Evolutionary conservation across 306 rosid species (phyloP).

Genomic region (Trichosanthes cucumerina): DNA sequence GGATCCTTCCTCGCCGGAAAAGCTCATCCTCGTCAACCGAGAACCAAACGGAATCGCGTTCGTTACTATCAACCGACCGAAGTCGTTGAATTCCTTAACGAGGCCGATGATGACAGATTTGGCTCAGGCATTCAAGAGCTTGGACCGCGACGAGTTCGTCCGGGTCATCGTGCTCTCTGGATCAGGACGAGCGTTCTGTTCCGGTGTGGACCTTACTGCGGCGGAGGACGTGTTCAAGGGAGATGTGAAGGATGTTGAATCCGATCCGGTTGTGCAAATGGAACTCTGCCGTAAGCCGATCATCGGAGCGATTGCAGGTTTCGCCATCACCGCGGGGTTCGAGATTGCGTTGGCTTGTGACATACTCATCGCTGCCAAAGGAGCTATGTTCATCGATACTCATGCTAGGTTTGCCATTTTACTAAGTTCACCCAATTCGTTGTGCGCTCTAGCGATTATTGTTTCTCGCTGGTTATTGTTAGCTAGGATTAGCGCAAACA

Average conservation of each 20-base stretch:
- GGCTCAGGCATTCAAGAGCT: conserved; percentile 51
- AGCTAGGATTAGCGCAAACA: neutral
- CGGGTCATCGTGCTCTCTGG: conserved; percentile 68
- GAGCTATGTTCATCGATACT: conserved; percentile 73
- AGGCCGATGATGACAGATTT: conserved; percentile 61
- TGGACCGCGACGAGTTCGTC: conserved; percentile 49
- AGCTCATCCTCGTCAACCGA: conserved; percentile 41
- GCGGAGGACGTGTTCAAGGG: conserved; percentile 93
- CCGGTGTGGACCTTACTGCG: conserved; percentile 75
- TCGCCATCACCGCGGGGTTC: conserved; percentile 90
- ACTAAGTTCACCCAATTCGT: neutral
- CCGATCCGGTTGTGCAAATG: conserved; percentile 67
- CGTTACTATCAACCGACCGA: conserved; percentile 76
- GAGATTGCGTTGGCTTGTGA: conserved; percentile 91
- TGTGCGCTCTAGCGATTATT: neutral
- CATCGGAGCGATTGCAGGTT: conserved; percentile 73
- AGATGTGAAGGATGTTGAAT: conserved; percentile 68
- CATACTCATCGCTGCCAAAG: conserved; percentile 59
- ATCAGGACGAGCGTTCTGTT: conserved; percentile 79
- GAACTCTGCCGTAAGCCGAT: conserved; percentile 76
- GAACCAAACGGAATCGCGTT: conserved; percentile 51
- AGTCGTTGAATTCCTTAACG: conserved; percentile 68
- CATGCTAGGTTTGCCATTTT: conserved; percentile 56
- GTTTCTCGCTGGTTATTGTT: too few relatives aligned
- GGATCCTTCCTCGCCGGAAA: conserved; percentile 33